Evolutionary conservation across 2,329 filamentous ascomycete genomes (phyloP), one percentile per base, ranked within the genome.

Genomic region (Colletotrichum tofieldiae): DNA sequence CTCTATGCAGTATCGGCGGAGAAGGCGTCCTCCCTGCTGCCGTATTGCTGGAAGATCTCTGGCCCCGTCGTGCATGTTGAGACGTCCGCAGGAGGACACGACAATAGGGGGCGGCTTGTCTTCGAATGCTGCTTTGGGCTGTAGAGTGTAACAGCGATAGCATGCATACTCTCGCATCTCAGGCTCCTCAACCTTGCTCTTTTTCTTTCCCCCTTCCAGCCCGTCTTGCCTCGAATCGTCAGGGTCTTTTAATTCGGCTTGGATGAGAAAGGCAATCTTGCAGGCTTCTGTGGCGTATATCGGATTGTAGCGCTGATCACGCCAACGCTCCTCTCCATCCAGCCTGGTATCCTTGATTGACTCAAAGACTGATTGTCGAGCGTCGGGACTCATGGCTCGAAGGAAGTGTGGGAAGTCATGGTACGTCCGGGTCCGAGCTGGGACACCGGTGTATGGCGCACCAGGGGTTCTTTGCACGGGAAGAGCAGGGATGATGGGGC

Each of bases 1-100:
- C 26, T 81, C 81, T 62, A 85, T 81, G 73, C 83, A 85, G 73
- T 84, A 85, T 29, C 83, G 79, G 9, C 83, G 81, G 9, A 85
- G 77, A 14, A 62, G 77, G 14, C 37, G 8, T 2, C 35, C 47
- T 74, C 26, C 59, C 26, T 82, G 80, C 26, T 82, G 80, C n/a
- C 55, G 60, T 23, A 45, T 12, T 3, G 2, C 37, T 16, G 26
- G 35, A 16, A 43, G 39, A 9, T 63, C 60, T 14, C 26, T 12
- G n/a, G 51, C 41, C 6, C 14, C 7, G 20, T 16, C 61, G 61
- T 43, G 20, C 26, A 14, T 41, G 7, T 7, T n/a, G 39, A 55
- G 49, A 23, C 18, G 8, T 3, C 61, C 61, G 3, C 14, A 2
- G 35, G 49, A 6, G 5, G 35, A 55, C 14, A 54, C 37, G 26